Conservation (phyloP, 176 grass and related monocot genomes). For the Chloris gayana region DNA sequence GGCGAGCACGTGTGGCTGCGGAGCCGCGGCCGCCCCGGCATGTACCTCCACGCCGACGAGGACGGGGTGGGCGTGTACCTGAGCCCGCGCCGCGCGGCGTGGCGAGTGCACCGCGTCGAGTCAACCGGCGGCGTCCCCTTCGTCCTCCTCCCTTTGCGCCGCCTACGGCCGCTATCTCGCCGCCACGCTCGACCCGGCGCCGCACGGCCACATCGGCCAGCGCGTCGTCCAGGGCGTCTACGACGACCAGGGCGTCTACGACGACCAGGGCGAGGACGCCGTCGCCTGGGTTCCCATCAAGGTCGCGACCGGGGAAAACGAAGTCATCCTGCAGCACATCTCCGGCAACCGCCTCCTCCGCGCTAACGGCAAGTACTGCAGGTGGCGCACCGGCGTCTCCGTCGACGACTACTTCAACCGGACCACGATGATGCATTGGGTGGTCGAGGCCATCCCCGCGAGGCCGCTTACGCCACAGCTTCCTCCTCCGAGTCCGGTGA, state of each 20-base stretch:
- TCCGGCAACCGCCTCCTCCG: slow-evolving; percentile 1
- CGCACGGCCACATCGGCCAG: background rate
- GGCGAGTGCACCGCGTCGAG: background rate
- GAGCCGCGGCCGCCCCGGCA: background rate
- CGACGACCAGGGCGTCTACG: background rate
- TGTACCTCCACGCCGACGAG: background rate
- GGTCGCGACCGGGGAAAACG: background rate
- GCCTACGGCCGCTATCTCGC: background rate
- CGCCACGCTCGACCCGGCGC: background rate
- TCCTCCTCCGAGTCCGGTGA: no score
- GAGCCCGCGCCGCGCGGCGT: background rate
- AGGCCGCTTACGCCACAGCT: no score
- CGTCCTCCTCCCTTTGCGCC: background rate
- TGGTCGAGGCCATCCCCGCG: no score
- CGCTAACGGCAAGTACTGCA: slow-evolving; percentile 2
- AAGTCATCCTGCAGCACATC: background rate
- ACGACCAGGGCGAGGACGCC: background rate
- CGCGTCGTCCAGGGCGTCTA: no score
- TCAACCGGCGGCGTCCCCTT: background rate
- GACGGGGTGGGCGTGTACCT: background rate
- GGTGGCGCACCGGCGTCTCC: background rate
- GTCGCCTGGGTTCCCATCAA: background rate
- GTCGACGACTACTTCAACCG: no score
- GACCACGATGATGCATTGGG: no score
- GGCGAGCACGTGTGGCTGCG: background rate